These are phyloP conservation scores for Trametes coccinea DNA, from an alignment of 768 basidiomycete genomes.

Conservation along the genomic window DNA sequence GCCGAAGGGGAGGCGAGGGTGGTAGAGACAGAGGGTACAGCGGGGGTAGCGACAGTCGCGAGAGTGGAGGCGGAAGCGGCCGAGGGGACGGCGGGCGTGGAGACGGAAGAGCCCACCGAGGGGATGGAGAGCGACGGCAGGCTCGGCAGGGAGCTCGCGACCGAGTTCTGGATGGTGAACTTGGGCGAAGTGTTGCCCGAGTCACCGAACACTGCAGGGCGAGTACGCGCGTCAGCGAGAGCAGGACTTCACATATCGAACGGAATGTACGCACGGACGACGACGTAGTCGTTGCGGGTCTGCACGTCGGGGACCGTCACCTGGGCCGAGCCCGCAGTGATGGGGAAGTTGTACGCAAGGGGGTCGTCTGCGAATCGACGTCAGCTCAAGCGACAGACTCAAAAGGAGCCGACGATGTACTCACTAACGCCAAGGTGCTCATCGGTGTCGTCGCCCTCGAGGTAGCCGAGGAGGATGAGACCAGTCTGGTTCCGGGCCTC, in stretches of 20 bases:
- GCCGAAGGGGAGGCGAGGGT: no score
- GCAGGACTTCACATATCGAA: neutral
- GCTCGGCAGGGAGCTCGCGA: neutral
- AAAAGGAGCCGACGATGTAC: neutral
- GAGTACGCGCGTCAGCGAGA: neutral
- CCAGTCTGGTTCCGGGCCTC: constrained; percentile 39
- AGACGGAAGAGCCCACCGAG: constrained; percentile 26
- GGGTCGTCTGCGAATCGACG: constrained; percentile 39
- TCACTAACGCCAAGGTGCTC: constrained; percentile 54
- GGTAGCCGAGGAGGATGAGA: constrained; percentile 47
- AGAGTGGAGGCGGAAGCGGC: constrained; percentile 4
- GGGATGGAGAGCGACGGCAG: neutral
- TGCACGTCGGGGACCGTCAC: constrained; percentile 42
- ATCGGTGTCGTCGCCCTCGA: constrained; percentile 34
- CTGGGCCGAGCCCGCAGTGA: constrained; percentile 39
- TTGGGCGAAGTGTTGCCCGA: constrained; percentile 40
- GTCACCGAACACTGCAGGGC: constrained; percentile 45
- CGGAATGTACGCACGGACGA: constrained; percentile 40
- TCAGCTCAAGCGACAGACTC: neutral
- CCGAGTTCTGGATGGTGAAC: constrained; percentile 30
- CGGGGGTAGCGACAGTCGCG: neutral
- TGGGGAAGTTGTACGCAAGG: constrained; percentile 43
- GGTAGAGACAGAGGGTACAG: constrained; percentile 30
- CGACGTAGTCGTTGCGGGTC: constrained; percentile 43
- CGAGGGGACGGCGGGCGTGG: constrained; percentile 19